These are phyloP conservation scores for Cocos nucifera DNA, from an alignment of 176 grass and related monocot species.

Conservation along the genomic window DNA sequence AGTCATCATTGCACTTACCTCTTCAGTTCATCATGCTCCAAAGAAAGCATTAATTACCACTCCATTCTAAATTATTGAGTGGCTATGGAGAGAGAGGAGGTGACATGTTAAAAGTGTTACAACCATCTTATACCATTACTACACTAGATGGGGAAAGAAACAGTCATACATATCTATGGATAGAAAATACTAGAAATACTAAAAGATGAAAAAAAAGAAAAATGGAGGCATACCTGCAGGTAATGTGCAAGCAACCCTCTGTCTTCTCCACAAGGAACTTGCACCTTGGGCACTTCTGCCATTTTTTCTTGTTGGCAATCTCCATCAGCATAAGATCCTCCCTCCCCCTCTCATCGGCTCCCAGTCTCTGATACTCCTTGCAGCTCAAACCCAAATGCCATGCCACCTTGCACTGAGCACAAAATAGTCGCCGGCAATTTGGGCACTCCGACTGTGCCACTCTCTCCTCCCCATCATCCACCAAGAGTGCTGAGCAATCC, in stretches of 20 bases:
- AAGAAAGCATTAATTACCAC: no score
- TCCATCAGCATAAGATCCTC: slow-evolving; percentile 47
- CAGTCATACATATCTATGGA: no score
- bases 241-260: slow-evolving; percentile 37
- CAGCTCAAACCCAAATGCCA: slow-evolving; percentile 61
- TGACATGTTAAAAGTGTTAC: no score
- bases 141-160: no score
- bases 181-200: no score
- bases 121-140: no score
- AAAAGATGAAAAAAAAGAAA: no score
- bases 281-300: slow-evolving; percentile 53
- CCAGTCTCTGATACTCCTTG: slow-evolving; percentile 20
- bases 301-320: slow-evolving; percentile 26
- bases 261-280: slow-evolving; percentile 49
- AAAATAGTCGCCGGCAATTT: slow-evolving; percentile 45
- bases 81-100: no score
- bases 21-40: no score
- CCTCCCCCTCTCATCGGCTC: slow-evolving; percentile 7
- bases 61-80: no score
- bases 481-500: slow-evolving; percentile 51
- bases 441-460: slow-evolving; percentile 43
- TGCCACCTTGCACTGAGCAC: slow-evolving; percentile 30
- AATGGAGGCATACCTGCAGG: slow-evolving; percentile 36
- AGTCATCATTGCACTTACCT: no score
- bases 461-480: slow-evolving; percentile 12